phyloP scores from a whole-genome alignment of 495 filamentous ascomycete genomes.

The Penicillium cataractarum region DNA sequence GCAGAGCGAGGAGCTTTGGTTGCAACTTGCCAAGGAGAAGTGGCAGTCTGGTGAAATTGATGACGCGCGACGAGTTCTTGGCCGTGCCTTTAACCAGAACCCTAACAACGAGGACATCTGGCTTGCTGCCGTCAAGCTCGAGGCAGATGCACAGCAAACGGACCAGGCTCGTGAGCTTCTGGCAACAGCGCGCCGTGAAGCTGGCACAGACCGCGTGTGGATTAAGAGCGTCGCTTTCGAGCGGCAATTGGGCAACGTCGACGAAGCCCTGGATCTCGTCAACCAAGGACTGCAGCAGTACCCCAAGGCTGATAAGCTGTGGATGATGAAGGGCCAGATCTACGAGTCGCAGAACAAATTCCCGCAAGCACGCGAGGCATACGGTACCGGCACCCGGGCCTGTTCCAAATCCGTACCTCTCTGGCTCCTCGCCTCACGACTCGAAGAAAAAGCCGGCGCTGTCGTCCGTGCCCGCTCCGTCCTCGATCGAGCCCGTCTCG shows the following conservation, averaged over 20 bases:
- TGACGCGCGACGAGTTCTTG: slow-evolving; percentile 81
- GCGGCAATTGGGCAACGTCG: slow-evolving; percentile 74
- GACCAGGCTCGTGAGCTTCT: slow-evolving; percentile 82
- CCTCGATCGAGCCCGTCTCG: slow-evolving; percentile 86
- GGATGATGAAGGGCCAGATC: slow-evolving; percentile 99
- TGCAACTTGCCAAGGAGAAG: slow-evolving; percentile 93
- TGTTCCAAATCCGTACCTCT: slow-evolving; percentile 81
- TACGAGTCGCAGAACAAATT: slow-evolving; percentile 79
- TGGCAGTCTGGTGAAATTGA: slow-evolving; percentile 84
- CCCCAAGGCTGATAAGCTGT: slow-evolving; percentile 83
- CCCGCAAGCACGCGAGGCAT: slow-evolving; percentile 88
- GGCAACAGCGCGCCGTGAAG: slow-evolving; percentile 76
- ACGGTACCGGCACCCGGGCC: slow-evolving; percentile 83
- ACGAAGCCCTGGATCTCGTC: slow-evolving; percentile 82
- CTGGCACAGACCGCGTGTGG: slow-evolving; percentile 94
- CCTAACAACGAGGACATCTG: slow-evolving; percentile 97
- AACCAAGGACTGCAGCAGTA: slow-evolving; percentile 87
- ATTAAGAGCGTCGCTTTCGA: slow-evolving; percentile 94
- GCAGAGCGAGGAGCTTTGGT: slow-evolving; percentile 87
- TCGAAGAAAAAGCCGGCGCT: slow-evolving; percentile 84
- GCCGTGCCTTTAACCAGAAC: slow-evolving; percentile 86
- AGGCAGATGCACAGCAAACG: slow-evolving; percentile 80
- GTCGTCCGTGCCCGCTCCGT: slow-evolving; percentile 90
- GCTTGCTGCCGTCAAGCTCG: slow-evolving; percentile 91
- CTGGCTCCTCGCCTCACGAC: slow-evolving; percentile 82